A percentile compares a stretch with the other conserved stretches of the same genome.
Evolutionary conservation across 2,329 filamentous ascomycete species (phyloP).

Genomic region (Sclerotiophoma versabilis): DNA sequence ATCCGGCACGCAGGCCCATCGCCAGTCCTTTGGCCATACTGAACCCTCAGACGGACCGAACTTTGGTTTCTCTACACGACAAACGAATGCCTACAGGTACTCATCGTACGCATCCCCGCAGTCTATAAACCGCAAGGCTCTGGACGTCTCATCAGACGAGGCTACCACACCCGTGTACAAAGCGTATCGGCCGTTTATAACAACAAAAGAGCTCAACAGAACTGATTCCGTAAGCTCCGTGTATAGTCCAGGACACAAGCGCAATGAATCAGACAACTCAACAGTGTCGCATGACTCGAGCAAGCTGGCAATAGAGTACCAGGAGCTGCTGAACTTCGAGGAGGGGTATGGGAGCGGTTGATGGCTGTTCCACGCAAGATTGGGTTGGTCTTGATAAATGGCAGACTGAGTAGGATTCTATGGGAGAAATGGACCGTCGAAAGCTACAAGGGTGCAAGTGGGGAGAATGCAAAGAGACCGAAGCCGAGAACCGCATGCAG

Average conservation of each 20-base stretch:
- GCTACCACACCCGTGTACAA: not conserved
- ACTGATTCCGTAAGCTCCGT: slow-evolving; percentile 4
- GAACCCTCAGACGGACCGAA: not conserved
- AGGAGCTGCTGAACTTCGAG: slow-evolving; percentile 30
- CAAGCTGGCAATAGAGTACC: slow-evolving; percentile 37
- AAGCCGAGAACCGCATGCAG: not conserved
- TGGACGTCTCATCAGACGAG: not conserved
- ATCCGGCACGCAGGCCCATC: slow-evolving; percentile 1
- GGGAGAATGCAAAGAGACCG: not conserved
- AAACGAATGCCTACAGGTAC: slow-evolving; percentile 14
- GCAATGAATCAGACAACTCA: slow-evolving; percentile 21
- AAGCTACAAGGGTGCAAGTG: no score
- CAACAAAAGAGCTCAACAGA: not conserved
- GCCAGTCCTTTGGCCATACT: not conserved
- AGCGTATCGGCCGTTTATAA: slow-evolving; percentile 8
- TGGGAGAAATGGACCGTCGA: not conserved
- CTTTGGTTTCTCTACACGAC: not conserved
- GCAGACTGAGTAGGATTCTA: no score
- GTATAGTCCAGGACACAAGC: slow-evolving; percentile 19
- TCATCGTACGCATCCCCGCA: not conserved
- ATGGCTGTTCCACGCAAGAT: not conserved
- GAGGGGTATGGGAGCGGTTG: slow-evolving; percentile 23
- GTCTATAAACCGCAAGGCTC: not conserved
- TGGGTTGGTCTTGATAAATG: no score
- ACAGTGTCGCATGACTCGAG: slow-evolving; percentile 25